Evolutionary conservation across 2,329 filamentous ascomycete species (phyloP).

Genomic region (Colletotrichum horii): DNA sequence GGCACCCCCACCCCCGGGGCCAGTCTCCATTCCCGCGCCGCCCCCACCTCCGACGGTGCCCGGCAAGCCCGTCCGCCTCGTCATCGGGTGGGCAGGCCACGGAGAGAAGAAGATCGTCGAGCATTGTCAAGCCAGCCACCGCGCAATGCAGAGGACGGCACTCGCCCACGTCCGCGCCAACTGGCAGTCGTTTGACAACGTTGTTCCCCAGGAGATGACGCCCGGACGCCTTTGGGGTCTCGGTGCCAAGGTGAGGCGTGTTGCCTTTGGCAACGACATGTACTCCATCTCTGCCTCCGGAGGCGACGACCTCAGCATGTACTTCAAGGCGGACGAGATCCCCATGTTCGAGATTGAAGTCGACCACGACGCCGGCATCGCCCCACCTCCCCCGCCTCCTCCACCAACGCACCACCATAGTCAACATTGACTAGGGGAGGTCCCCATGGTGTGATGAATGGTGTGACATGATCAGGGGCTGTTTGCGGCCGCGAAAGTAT

Average conservation of each 20-base stretch:
- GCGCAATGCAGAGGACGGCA: slow-evolving; percentile 21
- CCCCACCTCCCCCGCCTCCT: slow-evolving; percentile 3
- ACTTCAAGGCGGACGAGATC: slow-evolving; percentile 18
- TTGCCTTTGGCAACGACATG: slow-evolving; percentile 16
- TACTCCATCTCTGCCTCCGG: slow-evolving; percentile 12
- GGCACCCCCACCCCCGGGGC: not conserved
- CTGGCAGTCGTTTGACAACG: slow-evolving; percentile 19
- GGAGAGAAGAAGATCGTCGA: slow-evolving; percentile 35
- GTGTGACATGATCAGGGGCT: not conserved
- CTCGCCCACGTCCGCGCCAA: slow-evolving; percentile 10
- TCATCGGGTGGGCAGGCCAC: slow-evolving; percentile 30
- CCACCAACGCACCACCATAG: not conserved
- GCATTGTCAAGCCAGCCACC: slow-evolving; percentile 22
- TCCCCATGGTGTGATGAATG: not conserved
- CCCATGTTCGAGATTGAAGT: slow-evolving; percentile 18
- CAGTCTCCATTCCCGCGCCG: not conserved
- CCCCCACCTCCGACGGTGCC: slow-evolving; percentile 2
- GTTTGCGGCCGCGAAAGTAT: not conserved
- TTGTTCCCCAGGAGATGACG: slow-evolving; percentile 12
- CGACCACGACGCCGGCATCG: slow-evolving; percentile 6
- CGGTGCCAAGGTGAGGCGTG: slow-evolving; percentile 13
- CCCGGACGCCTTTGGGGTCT: slow-evolving; percentile 10
- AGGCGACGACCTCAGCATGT: slow-evolving; percentile 12
- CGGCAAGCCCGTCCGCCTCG: slow-evolving; percentile 27
- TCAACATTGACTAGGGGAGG: not conserved